Percentiles rank a stretch among this genome's conserved stretches.
Evolutionary conservation across 2,329 filamentous ascomycete genomes (phyloP).

Genomic region (Emmonsiellopsis sp.): DNA sequence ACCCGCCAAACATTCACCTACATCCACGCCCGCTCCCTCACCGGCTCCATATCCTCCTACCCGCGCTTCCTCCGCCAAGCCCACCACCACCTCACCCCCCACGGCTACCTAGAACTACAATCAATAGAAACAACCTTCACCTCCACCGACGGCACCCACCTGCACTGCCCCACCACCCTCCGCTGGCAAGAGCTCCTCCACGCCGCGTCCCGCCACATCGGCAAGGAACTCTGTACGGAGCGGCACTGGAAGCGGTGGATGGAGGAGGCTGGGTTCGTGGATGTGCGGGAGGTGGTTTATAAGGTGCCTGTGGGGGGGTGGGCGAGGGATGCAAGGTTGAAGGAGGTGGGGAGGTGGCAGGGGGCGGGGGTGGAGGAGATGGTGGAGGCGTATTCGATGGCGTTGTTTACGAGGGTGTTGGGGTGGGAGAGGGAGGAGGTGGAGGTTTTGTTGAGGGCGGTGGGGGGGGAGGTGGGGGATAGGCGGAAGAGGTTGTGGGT

Average conservation of each 20-base stretch:
- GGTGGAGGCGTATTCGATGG: slow-evolving; percentile 10
- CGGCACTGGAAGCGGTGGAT: slow-evolving; percentile 19
- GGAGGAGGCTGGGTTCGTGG: slow-evolving; percentile 22
- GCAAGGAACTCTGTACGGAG: slow-evolving; percentile 28
- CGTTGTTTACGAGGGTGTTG: slow-evolving; percentile 9
- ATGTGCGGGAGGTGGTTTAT: slow-evolving; percentile 18
- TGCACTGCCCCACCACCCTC: slow-evolving; percentile 16
- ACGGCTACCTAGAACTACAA: slow-evolving; percentile 30
- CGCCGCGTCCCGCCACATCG: slow-evolving; percentile 23
- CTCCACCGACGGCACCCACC: slow-evolving; percentile 26
- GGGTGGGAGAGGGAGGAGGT: slow-evolving; percentile 8
- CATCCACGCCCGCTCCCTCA: slow-evolving; percentile 10
- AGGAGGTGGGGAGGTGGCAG: slow-evolving; percentile 4
- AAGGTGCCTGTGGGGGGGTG: neutral
- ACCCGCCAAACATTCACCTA: slow-evolving; percentile 4
- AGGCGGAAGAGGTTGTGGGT: slow-evolving; percentile 7
- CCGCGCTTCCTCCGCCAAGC: slow-evolving; percentile 21
- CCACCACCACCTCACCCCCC: slow-evolving; percentile 24
- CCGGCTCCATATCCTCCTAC: slow-evolving; percentile 21
- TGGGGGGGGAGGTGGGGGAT: slow-evolving; percentile 5
- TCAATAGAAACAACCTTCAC: slow-evolving; percentile 21
- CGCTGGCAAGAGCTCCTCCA: slow-evolving; percentile 24
- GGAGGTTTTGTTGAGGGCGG: slow-evolving; percentile 4
- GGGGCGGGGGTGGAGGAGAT: slow-evolving; percentile 8
- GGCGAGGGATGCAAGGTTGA: neutral